phyloP scores from a whole-genome alignment of 345 rosid species.

The Arabis hirsuta region DNA sequence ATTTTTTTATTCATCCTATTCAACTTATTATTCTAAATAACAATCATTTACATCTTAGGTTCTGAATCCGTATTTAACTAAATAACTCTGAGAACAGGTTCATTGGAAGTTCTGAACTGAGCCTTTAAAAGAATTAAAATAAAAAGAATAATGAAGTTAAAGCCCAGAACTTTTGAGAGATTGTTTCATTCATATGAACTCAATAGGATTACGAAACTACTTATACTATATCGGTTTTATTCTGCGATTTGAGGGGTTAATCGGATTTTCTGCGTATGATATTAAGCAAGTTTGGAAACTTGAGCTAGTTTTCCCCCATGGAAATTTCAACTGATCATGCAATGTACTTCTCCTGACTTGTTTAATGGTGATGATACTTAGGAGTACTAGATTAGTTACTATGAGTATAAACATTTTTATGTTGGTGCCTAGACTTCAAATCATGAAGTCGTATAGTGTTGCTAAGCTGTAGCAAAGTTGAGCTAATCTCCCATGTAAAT shows the following conservation, averaged over 20 bases:
- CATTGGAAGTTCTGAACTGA: no score
- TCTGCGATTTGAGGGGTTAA: conserved; percentile 1
- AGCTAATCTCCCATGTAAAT: not conserved
- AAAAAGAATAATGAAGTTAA: no score
- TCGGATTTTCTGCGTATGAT: not conserved
- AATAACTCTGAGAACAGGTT: no score
- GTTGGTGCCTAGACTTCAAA: not conserved
- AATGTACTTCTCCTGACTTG: not conserved
- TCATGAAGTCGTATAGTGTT: not conserved
- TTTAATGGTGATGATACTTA: conserved; percentile 12
- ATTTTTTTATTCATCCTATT: no score
- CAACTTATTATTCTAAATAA: no score
- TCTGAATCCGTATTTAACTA: no score
- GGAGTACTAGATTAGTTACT: conserved; percentile 6
- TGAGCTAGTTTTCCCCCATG: not conserved
- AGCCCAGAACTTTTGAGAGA: no score
- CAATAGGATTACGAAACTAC: conserved; percentile 2
- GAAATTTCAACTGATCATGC: no score
- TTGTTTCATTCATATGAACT: not conserved
- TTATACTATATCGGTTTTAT: not conserved
- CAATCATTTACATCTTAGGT: no score
- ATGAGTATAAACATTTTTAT: not conserved
- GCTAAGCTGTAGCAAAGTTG: not conserved
- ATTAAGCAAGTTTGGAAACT: not conserved
- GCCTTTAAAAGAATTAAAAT: no score